Evolutionary conservation across 2,329 filamentous ascomycete species (phyloP).

Genomic region (Verticillium isaacii): DNA sequence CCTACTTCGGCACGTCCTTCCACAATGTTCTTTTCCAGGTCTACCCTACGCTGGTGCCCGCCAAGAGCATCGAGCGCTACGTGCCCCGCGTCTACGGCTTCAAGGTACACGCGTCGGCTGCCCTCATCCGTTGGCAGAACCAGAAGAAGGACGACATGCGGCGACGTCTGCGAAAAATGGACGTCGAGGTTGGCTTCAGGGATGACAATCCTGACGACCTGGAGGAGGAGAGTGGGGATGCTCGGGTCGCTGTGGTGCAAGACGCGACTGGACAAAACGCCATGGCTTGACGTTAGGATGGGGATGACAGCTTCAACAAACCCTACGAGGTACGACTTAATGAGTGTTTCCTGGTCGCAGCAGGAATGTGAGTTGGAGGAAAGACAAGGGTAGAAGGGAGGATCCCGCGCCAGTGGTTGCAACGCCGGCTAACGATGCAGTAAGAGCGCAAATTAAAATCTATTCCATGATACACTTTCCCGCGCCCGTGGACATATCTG

Average conservation of each 20-base stretch:
- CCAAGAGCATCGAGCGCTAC: conserved; percentile 82
- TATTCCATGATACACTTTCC: too few species aligned
- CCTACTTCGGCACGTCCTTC: conserved; percentile 97
- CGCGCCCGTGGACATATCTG: too few species aligned
- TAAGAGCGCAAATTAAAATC: too few species aligned
- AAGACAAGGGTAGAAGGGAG: background rate
- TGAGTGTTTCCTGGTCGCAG: background rate
- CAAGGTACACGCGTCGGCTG: conserved; percentile 85
- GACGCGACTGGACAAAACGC: conserved; percentile 5
- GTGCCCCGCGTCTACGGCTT: conserved; percentile 91
- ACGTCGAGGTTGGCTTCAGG: conserved; percentile 76
- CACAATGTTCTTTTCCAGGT: conserved; percentile 99
- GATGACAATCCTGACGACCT: conserved; percentile 60
- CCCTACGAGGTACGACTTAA: background rate
- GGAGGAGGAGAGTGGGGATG: conserved; percentile 53
- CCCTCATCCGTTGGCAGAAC: conserved; percentile 88
- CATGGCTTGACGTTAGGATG: background rate
- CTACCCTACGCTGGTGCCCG: conserved; percentile 82
- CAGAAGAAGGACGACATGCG: conserved; percentile 77
- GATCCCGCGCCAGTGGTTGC: too few species aligned
- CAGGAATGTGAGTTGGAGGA: background rate
- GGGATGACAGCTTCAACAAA: conserved; percentile 5
- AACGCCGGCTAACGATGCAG: too few species aligned
- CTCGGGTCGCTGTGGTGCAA: conserved; percentile 21
- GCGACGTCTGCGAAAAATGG: conserved; percentile 62